These are phyloP conservation scores for Plectosphaerella plurivora DNA, from an alignment of 2,329 filamentous ascomycete genomes.

Conservation along the genomic window DNA sequence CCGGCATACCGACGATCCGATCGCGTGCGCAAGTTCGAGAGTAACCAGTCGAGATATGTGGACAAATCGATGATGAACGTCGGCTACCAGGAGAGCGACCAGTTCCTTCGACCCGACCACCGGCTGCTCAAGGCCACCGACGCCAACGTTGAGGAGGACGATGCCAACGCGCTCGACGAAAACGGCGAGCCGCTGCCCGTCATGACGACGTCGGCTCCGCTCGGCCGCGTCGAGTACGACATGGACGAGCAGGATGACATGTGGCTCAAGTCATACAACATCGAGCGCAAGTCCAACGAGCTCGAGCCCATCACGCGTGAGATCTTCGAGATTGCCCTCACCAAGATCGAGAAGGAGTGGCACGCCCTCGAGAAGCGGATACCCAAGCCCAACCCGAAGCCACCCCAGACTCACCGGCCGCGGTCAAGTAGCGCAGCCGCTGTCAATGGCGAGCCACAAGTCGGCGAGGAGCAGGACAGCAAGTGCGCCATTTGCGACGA, in stretches of 20 bases:
- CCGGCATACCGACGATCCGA: constrained; percentile 74
- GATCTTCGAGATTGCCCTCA: constrained; percentile 96
- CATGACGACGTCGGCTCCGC: constrained; percentile 37
- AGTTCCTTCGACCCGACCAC: constrained; percentile 74
- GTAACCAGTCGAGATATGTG: constrained; percentile 87
- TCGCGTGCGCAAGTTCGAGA: constrained; percentile 76
- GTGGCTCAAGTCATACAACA: constrained; percentile 86
- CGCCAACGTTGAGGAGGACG: constrained; percentile 54
- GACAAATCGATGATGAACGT: constrained; percentile 95
- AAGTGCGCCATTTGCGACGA: constrained; percentile 98
- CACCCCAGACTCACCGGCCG: constrained; percentile 88
- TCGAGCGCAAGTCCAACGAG: constrained; percentile 66
- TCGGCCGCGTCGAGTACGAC: constrained; percentile 93
- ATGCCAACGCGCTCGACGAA: constrained; percentile 48
- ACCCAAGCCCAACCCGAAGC: constrained; percentile 94
- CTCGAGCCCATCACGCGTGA: constrained; percentile 85
- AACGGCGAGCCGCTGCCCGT: constrained; percentile 38
- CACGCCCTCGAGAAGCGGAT: constrained; percentile 93
- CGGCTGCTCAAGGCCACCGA: constrained; percentile 64
- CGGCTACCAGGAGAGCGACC: constrained; percentile 91
- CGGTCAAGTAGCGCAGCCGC: constrained; percentile 91
- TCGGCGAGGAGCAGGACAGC: constrained; percentile 90
- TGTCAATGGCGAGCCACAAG: constrained; percentile 86
- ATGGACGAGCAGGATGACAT: constrained; percentile 99
- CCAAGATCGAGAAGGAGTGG: constrained; percentile 99